phyloP scores from a whole-genome alignment of 306 rosid genomes.

The Carpinus fangiana region DNA sequence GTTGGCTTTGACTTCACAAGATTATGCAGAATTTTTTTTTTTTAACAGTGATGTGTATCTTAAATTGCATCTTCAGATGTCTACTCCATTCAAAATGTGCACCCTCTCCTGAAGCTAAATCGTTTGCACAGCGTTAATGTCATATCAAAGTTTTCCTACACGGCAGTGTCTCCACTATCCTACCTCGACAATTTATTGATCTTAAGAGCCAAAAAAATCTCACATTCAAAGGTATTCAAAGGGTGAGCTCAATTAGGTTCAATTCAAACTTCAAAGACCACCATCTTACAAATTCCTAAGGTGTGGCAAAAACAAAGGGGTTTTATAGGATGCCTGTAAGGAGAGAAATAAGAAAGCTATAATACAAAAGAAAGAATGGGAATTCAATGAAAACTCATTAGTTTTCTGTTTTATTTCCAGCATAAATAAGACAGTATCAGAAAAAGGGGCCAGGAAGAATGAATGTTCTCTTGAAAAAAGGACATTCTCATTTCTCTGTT shows the following conservation, averaged over 20 bases:
- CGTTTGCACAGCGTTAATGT: background rate
- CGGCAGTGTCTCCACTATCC: constrained; percentile 1
- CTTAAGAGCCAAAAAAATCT: constrained; percentile 7
- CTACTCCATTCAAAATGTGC: background rate
- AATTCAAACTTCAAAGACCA: background rate
- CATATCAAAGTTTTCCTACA: constrained; percentile 1
- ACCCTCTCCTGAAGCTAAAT: constrained; percentile 11
- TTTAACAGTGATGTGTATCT: background rate
- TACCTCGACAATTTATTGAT: constrained; percentile 2
- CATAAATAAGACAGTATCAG: background rate
- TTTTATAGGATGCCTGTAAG: background rate
- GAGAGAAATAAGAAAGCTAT: background rate
- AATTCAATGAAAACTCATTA: background rate
- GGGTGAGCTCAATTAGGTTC: constrained; percentile 6
- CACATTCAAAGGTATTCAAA: constrained; percentile 4
- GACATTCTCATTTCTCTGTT: constrained; percentile 5
- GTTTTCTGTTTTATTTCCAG: background rate
- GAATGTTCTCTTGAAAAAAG: background rate
- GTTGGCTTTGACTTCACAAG: background rate
- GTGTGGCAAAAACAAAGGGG: background rate
- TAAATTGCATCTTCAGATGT: constrained; percentile 7
- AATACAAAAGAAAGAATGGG: background rate
- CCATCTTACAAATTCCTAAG: background rate
- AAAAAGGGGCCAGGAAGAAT: background rate
- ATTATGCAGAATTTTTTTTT: background rate